Evolutionary conservation across 164 flowering plant genomes (phyloP).

Genomic region (Macadamia tetraphylla): DNA sequence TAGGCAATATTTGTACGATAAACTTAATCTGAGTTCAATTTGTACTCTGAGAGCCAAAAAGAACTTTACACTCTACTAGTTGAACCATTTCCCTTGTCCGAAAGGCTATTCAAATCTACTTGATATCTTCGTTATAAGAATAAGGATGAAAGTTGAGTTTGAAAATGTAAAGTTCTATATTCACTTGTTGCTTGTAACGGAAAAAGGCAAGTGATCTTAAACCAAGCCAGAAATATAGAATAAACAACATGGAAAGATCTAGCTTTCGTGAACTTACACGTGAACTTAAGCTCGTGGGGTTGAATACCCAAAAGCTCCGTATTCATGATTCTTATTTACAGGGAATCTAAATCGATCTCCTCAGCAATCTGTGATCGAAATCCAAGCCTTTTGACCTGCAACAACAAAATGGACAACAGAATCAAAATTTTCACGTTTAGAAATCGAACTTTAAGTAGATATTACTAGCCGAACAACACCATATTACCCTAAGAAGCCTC

Average conservation of each 20-base stretch:
- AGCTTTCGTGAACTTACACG: conserved; percentile 33
- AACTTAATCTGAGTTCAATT: no score
- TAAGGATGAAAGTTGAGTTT: neutral
- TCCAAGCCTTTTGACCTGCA: conserved; percentile 10
- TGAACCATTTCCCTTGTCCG: neutral
- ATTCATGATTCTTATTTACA: conserved; percentile 28
- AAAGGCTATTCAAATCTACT: neutral
- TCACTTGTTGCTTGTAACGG: neutral
- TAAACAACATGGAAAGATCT: neutral
- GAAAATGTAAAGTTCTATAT: neutral
- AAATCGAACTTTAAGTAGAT: no score
- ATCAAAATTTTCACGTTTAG: neutral
- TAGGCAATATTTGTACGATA: no score
- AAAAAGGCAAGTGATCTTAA: neutral
- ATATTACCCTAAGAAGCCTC: no score
- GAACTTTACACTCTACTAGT: no score
- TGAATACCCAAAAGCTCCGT: conserved; percentile 47
- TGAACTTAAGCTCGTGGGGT: conserved; percentile 60
- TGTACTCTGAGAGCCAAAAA: no score
- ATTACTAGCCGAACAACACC: no score
- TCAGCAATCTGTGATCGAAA: neutral
- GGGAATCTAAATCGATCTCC: neutral
- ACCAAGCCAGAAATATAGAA: neutral
- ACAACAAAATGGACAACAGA: neutral
- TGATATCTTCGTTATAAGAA: neutral